These are phyloP conservation scores for Candida ortonii DNA, from an alignment of 805 yeast genomes.

Conservation along the genomic window DNA sequence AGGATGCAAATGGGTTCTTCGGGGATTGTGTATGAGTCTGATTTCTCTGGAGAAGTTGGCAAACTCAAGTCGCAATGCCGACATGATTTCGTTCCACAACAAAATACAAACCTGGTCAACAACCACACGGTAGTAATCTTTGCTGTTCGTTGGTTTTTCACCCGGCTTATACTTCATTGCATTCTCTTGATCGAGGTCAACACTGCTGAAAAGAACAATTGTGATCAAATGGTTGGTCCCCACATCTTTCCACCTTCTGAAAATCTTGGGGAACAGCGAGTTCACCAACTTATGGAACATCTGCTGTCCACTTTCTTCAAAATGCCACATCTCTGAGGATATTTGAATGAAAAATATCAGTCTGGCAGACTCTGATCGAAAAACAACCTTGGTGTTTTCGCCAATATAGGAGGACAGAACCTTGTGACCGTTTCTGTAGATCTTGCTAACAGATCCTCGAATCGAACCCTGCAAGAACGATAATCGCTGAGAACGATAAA, in stretches of 20 bases:
- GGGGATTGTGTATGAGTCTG: conserved; percentile 41
- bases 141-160: conserved; percentile 60
- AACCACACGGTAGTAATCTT: conserved; percentile 87
- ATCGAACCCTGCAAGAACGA: conserved; percentile 57
- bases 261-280: conserved; percentile 86
- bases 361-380: conserved; percentile 88
- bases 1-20: conserved; percentile 33
- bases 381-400: conserved; percentile 71
- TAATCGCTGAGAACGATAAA: conserved; percentile 63
- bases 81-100: conserved; percentile 92
- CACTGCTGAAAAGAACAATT: conserved; percentile 81
- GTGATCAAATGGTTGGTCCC: conserved; percentile 91
- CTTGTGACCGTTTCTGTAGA: conserved; percentile 65
- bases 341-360: conserved; percentile 81
- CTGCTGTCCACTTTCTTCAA: conserved; percentile 94
- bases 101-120: conserved; percentile 90
- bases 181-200: conserved; percentile 47
- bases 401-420: conserved; percentile 76
- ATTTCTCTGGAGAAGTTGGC: conserved; percentile 77
- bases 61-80: conserved; percentile 78
- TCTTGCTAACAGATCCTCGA: conserved; percentile 59
- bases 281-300: conserved; percentile 90
- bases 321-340: conserved; percentile 96
- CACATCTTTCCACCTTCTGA: conserved; percentile 80
- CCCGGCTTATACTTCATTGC: conserved; percentile 56